Percentiles rank a stretch among this genome's conserved stretches.
These are phyloP conservation scores for Flaveria ramosissima DNA, from an alignment of 129 eudicot genomes.

Conservation along the genomic window DNA sequence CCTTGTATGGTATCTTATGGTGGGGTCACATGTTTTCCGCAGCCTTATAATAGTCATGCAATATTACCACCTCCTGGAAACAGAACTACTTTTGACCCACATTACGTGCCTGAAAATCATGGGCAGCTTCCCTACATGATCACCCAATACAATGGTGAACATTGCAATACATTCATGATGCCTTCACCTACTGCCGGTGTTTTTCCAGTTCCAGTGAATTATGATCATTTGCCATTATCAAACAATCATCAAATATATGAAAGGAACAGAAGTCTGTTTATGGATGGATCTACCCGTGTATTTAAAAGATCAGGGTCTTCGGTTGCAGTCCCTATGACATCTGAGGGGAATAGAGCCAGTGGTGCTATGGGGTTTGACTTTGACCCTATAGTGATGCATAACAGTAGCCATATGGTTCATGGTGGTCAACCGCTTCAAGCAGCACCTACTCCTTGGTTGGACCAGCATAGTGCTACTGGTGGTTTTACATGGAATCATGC, in stretches of 20 bases:
- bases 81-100: conserved; percentile 45
- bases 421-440: conserved; percentile 55
- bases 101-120: conserved; percentile 53
- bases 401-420: conserved; percentile 47
- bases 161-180: conserved; percentile 49
- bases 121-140: conserved; percentile 58
- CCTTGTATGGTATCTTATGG: conserved; percentile 51
- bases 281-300: conserved; percentile 44
- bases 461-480: conserved; percentile 50
- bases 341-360: conserved; percentile 35
- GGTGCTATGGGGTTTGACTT: conserved; percentile 38
- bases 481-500: conserved; percentile 57
- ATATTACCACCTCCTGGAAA: conserved; percentile 49
- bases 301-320: conserved; percentile 71
- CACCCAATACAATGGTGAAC: conserved; percentile 53
- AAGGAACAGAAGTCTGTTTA: conserved; percentile 35
- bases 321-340: conserved; percentile 42
- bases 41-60: conserved; percentile 40
- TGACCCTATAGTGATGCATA: conserved; percentile 43
- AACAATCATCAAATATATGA: conserved; percentile 47
- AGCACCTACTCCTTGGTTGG: conserved; percentile 58
- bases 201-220: conserved; percentile 51
- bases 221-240: conserved; percentile 52
- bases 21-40: conserved; percentile 50
- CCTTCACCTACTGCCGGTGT: conserved; percentile 55